Evolutionary conservation across 305 asterid genomes (phyloP).

Genomic region (Galium porrigens): DNA sequence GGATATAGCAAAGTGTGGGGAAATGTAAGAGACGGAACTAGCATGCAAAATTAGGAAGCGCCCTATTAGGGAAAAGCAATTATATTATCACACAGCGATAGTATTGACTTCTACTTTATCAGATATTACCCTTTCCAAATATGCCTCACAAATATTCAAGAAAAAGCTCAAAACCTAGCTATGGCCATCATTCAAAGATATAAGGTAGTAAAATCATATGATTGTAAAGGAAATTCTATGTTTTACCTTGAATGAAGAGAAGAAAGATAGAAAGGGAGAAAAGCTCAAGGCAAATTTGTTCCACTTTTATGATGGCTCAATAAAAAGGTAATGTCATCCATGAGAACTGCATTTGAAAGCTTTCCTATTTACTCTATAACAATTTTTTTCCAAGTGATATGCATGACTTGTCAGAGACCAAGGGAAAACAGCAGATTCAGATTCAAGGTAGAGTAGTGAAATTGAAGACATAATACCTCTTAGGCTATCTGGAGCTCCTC

Average conservation of each 20-base stretch:
- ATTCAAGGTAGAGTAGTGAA: background rate
- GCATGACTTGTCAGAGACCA: too few relatives aligned
- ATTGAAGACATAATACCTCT: constrained; percentile 34
- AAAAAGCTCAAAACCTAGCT: background rate
- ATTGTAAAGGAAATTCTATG: background rate
- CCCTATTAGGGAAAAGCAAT: too few relatives aligned
- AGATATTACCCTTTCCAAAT: background rate
- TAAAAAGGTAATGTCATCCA: background rate
- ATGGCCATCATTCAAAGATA: background rate
- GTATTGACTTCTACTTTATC: background rate
- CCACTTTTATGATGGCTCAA: background rate
- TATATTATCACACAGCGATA: too few relatives aligned
- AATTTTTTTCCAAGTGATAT: too few relatives aligned
- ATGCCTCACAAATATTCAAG: background rate
- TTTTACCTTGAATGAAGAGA: background rate
- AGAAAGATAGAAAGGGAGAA: background rate
- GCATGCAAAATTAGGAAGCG: background rate
- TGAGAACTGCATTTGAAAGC: background rate
- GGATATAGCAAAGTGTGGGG: background rate
- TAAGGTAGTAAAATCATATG: background rate
- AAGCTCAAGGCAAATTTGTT: background rate
- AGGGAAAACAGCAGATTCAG: too few relatives aligned
- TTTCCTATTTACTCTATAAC: background rate
- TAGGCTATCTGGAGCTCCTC: constrained; percentile 78
- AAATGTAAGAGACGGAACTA: background rate